Conservation (phyloP, 352 stramenopile genomes). For the Phytophthora fragariaefolia region DNA sequence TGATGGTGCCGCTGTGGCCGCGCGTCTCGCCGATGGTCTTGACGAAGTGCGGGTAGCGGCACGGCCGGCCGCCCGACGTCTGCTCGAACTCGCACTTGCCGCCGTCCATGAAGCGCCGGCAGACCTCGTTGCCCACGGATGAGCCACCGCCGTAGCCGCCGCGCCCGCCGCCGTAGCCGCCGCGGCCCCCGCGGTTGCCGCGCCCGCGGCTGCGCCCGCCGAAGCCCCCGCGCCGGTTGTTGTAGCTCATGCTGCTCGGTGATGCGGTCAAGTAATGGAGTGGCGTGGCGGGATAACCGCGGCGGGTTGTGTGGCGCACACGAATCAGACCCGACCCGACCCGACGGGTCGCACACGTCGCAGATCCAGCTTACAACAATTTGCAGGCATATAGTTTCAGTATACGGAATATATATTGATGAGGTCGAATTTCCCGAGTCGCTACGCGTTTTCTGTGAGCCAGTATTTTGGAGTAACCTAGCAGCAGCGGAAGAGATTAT, state of each 20-base stretch:
- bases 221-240: conserved; percentile 62
- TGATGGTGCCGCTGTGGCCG: conserved; percentile 73
- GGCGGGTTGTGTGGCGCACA: conserved; percentile 14
- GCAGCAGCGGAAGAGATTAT: not conserved
- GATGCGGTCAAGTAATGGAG: not conserved
- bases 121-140: conserved; percentile 69
- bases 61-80: conserved; percentile 50
- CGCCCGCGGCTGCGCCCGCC: conserved; percentile 65
- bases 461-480: not conserved
- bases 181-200: conserved; percentile 42
- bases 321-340: conserved; percentile 2
- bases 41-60: conserved; percentile 82
- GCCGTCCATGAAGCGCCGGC: conserved; percentile 64
- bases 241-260: conserved; percentile 63
- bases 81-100: conserved; percentile 72
- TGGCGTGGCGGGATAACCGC: not conserved
- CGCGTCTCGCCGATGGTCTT: conserved; percentile 85
- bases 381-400: no score
- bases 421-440: no score
- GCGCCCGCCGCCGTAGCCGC: conserved; percentile 35
- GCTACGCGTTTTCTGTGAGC: no score
- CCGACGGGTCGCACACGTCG: not conserved
- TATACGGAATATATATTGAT: no score
- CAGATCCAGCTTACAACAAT: not conserved
- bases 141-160: conserved; percentile 38